Evolutionary conservation across 768 basidiomycete species (phyloP).

Genomic region (Pulveroboletus frians): DNA sequence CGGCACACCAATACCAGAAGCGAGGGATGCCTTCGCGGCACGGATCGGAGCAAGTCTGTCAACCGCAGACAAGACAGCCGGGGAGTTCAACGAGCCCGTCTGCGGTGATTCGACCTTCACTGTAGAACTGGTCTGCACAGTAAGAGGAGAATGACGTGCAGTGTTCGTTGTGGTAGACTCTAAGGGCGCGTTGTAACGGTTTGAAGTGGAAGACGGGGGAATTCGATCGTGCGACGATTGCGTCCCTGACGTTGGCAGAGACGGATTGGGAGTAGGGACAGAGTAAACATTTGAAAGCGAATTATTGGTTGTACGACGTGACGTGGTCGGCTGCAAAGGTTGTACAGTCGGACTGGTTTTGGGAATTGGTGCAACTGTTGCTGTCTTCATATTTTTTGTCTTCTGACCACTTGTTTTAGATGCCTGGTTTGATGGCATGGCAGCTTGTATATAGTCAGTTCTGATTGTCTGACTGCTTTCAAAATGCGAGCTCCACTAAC

Average conservation of each 20-base stretch:
- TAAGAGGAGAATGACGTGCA: background rate
- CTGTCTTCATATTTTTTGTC: slow-evolving; percentile 4
- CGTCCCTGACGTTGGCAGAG: background rate
- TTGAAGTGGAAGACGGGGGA: background rate
- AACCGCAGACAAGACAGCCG: background rate
- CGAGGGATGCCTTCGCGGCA: slow-evolving; percentile 28
- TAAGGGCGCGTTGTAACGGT: background rate
- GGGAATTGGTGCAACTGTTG: background rate
- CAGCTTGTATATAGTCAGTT: slow-evolving; percentile 11
- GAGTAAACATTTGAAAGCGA: slow-evolving; percentile 12
- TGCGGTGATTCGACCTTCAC: slow-evolving; percentile 20
- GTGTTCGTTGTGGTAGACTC: background rate
- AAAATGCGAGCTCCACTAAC: slow-evolving; percentile 9
- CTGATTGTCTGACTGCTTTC: background rate
- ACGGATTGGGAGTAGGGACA: background rate
- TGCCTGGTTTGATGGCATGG: slow-evolving; percentile 8
- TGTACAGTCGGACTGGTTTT: background rate
- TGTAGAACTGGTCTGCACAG: slow-evolving; percentile 8
- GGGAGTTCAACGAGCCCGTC: slow-evolving; percentile 6
- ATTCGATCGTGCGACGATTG: background rate
- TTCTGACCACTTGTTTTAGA: slow-evolving; percentile 1
- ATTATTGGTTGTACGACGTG: slow-evolving; percentile 18
- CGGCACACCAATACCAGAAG: slow-evolving; percentile 3
- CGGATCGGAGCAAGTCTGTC: slow-evolving; percentile 33
- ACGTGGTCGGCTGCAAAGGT: background rate